Evolutionary conservation across 345 rosid genomes (phyloP).

Genomic region (Eucalyptus regnans): DNA sequence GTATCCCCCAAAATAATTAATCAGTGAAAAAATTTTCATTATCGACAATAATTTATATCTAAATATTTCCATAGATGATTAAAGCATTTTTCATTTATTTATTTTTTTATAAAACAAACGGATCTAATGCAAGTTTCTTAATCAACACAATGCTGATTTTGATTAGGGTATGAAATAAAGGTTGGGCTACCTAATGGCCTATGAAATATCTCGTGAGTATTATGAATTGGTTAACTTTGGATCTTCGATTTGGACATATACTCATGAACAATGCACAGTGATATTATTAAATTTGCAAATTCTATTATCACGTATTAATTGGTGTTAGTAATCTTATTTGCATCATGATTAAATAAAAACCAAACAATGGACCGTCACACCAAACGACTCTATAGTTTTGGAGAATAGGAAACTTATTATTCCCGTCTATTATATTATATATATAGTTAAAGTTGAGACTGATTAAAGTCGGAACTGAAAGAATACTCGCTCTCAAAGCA

Average conservation of each 20-base stretch:
- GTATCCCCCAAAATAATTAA: not conserved
- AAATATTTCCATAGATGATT: rapidly evolving
- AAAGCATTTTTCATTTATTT: too few relatives aligned
- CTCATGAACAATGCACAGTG: rapidly evolving
- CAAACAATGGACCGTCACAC: not conserved
- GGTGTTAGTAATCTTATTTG: not conserved
- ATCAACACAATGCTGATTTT: too few relatives aligned
- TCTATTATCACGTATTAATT: not conserved
- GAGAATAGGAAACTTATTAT: not conserved
- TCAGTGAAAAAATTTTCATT: too few relatives aligned
- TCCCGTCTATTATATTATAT: not conserved
- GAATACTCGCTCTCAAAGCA: not conserved
- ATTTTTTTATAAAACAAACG: too few relatives aligned
- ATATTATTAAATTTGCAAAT: not conserved
- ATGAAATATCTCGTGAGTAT: too few relatives aligned
- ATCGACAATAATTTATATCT: too few relatives aligned
- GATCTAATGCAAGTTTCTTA: not conserved
- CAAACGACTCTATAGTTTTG: rapidly evolving
- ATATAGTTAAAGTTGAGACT: not conserved
- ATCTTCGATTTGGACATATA: not conserved
- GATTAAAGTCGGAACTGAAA: rapidly evolving
- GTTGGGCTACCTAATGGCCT: not conserved
- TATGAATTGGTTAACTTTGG: rapidly evolving
- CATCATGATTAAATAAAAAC: not conserved
- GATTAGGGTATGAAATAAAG: too few relatives aligned